A percentile compares a stretch with the other conserved stretches of the same genome.
Conservation (phyloP, 2,329 filamentous ascomycete species). For the Fusarium nurragi region DNA sequence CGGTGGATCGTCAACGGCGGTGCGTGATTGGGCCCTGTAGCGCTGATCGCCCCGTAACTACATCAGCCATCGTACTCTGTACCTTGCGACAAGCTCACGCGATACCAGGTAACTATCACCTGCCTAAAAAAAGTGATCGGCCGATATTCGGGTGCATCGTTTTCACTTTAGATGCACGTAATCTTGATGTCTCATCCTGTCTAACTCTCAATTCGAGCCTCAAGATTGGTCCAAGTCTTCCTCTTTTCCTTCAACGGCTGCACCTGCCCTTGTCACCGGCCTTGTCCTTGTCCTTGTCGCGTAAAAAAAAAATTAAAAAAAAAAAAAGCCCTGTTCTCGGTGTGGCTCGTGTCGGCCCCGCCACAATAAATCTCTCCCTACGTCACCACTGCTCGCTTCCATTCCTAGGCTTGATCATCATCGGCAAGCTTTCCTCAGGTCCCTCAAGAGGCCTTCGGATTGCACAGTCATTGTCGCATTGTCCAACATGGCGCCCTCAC, state of each 20-base stretch:
- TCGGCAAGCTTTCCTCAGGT: conserved; percentile 11
- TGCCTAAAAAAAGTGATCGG: conserved; percentile 23
- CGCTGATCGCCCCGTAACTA: background rate
- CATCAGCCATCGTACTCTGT: conserved; percentile 11
- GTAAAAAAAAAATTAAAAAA: background rate
- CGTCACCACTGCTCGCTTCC: conserved; percentile 26
- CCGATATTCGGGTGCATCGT: conserved; percentile 12
- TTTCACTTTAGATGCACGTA: background rate
- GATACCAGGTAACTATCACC: conserved; percentile 21
- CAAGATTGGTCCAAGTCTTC: background rate
- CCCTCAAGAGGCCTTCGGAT: background rate
- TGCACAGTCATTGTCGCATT: background rate
- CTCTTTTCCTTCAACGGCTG: background rate
- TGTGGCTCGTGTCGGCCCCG: conserved; percentile 37
- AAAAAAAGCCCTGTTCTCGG: conserved; percentile 26
- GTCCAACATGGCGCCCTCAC: conserved; percentile 35
- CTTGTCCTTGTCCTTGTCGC: background rate
- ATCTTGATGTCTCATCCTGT: conserved; percentile 13
- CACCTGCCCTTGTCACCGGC: conserved; percentile 22
- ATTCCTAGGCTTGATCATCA: conserved; percentile 8
- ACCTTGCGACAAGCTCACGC: conserved; percentile 24
- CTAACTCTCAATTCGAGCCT: background rate
- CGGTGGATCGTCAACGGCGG: background rate
- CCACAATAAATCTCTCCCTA: conserved; percentile 26
- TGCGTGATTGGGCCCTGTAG: background rate